phyloP scores from a whole-genome alignment of 805 yeast genomes.

The Starmerella riodocensis region DNA sequence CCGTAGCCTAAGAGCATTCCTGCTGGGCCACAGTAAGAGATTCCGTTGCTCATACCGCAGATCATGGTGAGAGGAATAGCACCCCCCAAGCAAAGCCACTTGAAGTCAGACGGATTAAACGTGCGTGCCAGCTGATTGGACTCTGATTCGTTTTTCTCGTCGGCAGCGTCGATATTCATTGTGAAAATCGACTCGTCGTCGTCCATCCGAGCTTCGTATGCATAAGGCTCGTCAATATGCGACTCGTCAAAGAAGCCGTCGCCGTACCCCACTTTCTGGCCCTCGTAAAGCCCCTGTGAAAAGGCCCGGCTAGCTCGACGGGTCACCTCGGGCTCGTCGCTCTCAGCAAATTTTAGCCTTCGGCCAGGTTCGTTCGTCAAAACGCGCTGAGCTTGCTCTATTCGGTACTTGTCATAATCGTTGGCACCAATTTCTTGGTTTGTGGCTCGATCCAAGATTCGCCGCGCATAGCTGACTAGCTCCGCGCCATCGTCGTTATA shows the following conservation, averaged over 20 bases:
- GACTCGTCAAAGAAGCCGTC: conserved; percentile 6
- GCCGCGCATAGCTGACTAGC: conserved; percentile 21
- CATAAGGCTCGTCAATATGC: neutral
- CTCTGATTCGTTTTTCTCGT: neutral
- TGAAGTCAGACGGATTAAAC: conserved; percentile 10
- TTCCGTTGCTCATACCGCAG: conserved; percentile 6
- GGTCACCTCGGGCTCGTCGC: neutral
- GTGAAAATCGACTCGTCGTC: conserved; percentile 22
- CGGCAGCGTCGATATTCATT: conserved; percentile 20
- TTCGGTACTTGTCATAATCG: conserved; percentile 25
- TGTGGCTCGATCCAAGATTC: conserved; percentile 12
- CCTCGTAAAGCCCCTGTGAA: neutral
- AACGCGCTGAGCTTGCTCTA: conserved; percentile 22
- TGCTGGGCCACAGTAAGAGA: conserved; percentile 16
- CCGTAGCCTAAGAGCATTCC: conserved; percentile 13
- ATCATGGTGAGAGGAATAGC: conserved; percentile 11
- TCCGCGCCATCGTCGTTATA: conserved; percentile 20
- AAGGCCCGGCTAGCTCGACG: neutral
- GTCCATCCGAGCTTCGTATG: conserved; percentile 1
- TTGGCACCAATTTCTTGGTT: conserved; percentile 7
- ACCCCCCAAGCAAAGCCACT: conserved; percentile 14
- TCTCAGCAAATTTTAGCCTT: conserved; percentile 10
- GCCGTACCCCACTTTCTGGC: neutral
- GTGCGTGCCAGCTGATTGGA: conserved; percentile 6
- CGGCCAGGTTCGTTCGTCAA: conserved; percentile 11